Percentiles rank a stretch among this genome's conserved stretches.
Evolutionary conservation across 2,329 filamentous ascomycete species (phyloP).

Genomic region (Ophiosphaerella herpotricha): DNA sequence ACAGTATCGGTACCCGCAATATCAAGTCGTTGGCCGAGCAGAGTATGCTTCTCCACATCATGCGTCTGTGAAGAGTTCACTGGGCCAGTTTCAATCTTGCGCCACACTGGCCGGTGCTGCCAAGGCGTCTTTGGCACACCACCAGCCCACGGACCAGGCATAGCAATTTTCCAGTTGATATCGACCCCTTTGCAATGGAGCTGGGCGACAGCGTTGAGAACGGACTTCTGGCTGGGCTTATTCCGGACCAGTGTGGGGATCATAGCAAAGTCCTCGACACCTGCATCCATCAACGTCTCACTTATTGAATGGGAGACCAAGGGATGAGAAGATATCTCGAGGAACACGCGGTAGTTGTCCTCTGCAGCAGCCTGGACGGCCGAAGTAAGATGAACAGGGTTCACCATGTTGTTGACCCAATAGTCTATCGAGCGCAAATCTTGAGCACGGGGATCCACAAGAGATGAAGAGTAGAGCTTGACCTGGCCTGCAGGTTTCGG

Average conservation of each 20-base stretch:
- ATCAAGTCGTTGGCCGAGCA: slow-evolving; percentile 39
- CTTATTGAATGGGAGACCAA: slow-evolving; percentile 49
- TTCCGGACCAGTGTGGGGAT: slow-evolving; percentile 39
- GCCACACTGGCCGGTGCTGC: slow-evolving; percentile 22
- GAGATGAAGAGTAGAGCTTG: slow-evolving; percentile 43
- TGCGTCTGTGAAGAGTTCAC: slow-evolving; percentile 6
- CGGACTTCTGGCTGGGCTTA: slow-evolving; percentile 26
- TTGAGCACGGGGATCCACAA: slow-evolving; percentile 22
- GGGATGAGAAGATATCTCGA: slow-evolving; percentile 51
- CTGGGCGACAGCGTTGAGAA: slow-evolving; percentile 34
- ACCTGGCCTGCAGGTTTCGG: slow-evolving; percentile 16
- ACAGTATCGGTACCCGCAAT: slow-evolving; percentile 33
- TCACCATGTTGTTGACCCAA: slow-evolving; percentile 48
- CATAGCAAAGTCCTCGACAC: slow-evolving; percentile 36
- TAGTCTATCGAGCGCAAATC: slow-evolving; percentile 36
- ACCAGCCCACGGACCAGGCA: slow-evolving; percentile 13
- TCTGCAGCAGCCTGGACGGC: slow-evolving; percentile 42
- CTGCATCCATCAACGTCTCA: slow-evolving; percentile 42
- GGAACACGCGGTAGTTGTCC: slow-evolving; percentile 46
- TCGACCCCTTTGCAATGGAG: slow-evolving; percentile 35
- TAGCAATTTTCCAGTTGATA: slow-evolving; percentile 21
- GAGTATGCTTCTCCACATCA: slow-evolving; percentile 43
- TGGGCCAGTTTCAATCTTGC: slow-evolving; percentile 9
- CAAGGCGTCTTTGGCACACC: slow-evolving; percentile 30
- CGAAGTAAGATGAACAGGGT: slow-evolving; percentile 41